phyloP scores from a whole-genome alignment of 192 early-diverging fungal species.

The Phlyctochytrium bullatum region DNA sequence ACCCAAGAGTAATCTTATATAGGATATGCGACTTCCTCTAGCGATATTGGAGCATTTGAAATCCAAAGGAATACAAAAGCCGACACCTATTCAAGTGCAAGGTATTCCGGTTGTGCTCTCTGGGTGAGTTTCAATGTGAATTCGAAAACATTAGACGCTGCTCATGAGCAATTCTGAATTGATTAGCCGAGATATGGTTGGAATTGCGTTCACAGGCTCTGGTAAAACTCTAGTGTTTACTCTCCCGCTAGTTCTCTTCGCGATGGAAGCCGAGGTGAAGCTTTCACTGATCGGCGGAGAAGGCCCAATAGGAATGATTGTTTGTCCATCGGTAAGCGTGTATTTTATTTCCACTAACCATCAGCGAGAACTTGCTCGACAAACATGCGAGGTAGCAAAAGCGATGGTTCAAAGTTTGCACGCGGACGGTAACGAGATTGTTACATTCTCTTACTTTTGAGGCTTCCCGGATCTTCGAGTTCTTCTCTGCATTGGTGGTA shows the following conservation, averaged over 20 bases:
- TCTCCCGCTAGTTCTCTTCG: conserved; percentile 85
- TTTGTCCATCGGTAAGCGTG: conserved; percentile 82
- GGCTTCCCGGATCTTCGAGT: conserved; percentile 70
- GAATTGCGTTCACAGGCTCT: conserved; percentile 92
- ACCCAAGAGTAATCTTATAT: conserved; percentile 18
- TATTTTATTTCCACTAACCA: conserved; percentile 6
- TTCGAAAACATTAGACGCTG: no score
- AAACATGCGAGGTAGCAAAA: conserved; percentile 85
- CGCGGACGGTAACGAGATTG: no score
- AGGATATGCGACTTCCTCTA: conserved; percentile 77
- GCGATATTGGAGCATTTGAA: conserved; percentile 76
- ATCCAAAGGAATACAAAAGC: conserved; percentile 76
- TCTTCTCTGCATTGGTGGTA: conserved; percentile 92
- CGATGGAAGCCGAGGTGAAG: conserved; percentile 88
- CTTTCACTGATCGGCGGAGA: conserved; percentile 80
- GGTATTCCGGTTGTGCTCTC: conserved; percentile 88
- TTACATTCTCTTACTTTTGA: no score
- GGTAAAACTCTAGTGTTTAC: conserved; percentile 96
- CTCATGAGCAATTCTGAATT: no score
- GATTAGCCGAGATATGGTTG: conserved; percentile 99
- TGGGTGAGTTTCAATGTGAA: no score
- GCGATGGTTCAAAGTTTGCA: conserved; percentile 52
- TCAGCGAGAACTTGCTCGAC: conserved; percentile 89
- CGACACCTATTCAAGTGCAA: conserved; percentile 96
- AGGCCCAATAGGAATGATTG: conserved; percentile 90